Base-by-base conservation (phyloP, 441 rosid genomes). In the Adansonia rubrostipa region DNA sequence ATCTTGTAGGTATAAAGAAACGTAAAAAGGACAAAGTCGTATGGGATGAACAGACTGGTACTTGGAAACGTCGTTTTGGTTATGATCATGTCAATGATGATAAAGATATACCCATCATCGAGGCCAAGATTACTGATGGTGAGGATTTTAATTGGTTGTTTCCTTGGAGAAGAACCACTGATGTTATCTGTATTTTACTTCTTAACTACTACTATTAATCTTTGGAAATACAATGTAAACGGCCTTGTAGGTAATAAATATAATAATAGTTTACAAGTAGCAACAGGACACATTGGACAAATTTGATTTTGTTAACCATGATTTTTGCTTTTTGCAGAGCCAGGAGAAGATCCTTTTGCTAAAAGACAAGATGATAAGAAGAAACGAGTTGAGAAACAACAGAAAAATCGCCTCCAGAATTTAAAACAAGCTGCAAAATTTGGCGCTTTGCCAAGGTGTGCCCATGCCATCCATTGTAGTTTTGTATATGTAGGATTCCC, bases 31-130 rank as follows among this genome's bases (percentile, higher is more conserved):
- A 96, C 86, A 96, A 96, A 85, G 84, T 88, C 76, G 81, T 88
- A 0, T 96, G 91, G 88, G 98, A 96, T 74, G 94, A 92, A 79
- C 97, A 89, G 87, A 96, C 98, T 36, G 84, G 85, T 67, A 69
- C 89, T 14, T 96, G 98, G 90, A 96, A 96, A 84, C 96, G 97
- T 36, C 88, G 93, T 14, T 90, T 82, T 87, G 98, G 99, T 66
- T 94, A 90, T 68, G 97, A 96, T 82, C 97, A 95, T 79, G 98
- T 92, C 74, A 91, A 94, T 75, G 97, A 96, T 77, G 98, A 96
- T 86, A 80, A 85, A 56, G 98, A 96, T 74, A 63, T 96, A 33
- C 95, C 98, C 58, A 92, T 96, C 75, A 88, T 94, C 54, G 99
- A 93, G 77, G 97, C 97, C 83, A 96, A 94, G 86, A 87, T 78